These are phyloP conservation scores for Senna siamea DNA, from an alignment of 306 rosid genomes.

Conservation along the genomic window DNA sequence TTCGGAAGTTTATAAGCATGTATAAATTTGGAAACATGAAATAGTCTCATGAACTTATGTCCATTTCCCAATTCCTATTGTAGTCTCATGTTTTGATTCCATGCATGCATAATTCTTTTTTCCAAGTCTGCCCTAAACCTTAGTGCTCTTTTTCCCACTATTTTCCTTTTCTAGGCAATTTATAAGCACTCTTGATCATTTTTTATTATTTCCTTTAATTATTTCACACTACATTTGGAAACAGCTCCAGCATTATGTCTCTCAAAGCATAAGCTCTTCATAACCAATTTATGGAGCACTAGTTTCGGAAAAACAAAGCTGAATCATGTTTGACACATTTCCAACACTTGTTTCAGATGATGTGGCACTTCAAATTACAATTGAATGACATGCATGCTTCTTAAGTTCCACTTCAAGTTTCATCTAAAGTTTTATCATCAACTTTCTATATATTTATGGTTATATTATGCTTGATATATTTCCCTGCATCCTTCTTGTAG, in stretches of 20 bases:
- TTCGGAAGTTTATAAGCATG: neutral
- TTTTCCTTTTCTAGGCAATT: neutral
- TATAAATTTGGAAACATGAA: neutral
- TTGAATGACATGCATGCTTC: slow-evolving; percentile 5
- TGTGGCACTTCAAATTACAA: neutral
- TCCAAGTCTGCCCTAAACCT: neutral
- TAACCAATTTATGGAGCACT: neutral
- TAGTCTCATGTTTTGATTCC: neutral
- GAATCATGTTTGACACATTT: neutral
- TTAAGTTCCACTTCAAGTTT: slow-evolving; percentile 13
- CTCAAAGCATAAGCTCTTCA: neutral
- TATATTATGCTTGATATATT: slow-evolving; percentile 25
- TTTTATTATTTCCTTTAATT: neutral
- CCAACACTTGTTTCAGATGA: neutral
- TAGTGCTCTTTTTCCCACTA: neutral
- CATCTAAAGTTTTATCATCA: neutral
- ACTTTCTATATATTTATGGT: neutral
- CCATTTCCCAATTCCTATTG: neutral
- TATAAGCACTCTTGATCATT: neutral
- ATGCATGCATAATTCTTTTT: neutral
- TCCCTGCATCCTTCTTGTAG: slow-evolving; percentile 43
- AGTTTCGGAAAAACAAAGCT: neutral
- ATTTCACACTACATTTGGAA: neutral
- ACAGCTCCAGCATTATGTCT: neutral
- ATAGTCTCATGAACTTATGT: neutral